Evolutionary conservation across 1,284 basidiomycete genomes (phyloP).

Genomic region (Cryptococcus maquisensis): DNA sequence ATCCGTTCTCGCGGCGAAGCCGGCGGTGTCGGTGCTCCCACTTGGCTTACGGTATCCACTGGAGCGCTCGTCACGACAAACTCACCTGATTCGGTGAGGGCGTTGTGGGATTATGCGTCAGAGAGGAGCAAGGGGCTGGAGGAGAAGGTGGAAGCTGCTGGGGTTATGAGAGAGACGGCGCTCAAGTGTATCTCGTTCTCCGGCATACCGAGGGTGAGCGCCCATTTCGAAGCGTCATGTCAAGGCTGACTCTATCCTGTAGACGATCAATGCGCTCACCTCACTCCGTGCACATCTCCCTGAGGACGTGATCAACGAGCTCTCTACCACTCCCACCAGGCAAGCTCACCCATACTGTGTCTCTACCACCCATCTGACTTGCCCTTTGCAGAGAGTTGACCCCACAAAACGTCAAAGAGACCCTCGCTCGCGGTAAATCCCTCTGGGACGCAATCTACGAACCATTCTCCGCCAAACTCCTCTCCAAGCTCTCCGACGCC

Average conservation of each 20-base stretch:
- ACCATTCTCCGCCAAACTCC: conserved; percentile 82
- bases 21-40: conserved; percentile 1
- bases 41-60: conserved; percentile 39
- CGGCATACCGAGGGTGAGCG: conserved; percentile 56
- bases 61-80: conserved; percentile 44
- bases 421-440: conserved; percentile 60
- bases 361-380: conserved; percentile 5
- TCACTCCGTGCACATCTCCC: conserved; percentile 70
- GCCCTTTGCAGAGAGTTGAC: not conserved
- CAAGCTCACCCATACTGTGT: conserved; percentile 64
- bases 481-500: conserved; percentile 77
- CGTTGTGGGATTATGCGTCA: conserved; percentile 35
- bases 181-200: conserved; percentile 91
- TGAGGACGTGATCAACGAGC: conserved; percentile 65
- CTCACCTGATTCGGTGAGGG: conserved; percentile 37
- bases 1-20: conserved; percentile 18
- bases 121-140: not conserved
- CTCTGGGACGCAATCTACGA: conserved; percentile 91
- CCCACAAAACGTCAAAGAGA: conserved; percentile 62
- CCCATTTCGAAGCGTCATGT: not conserved
- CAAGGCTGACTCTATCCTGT: conserved; percentile 13
- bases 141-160: conserved; percentile 19
- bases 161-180: conserved; percentile 83
- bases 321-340: conserved; percentile 54
- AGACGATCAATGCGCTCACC: conserved; percentile 72